Evolutionary conservation across 495 filamentous ascomycete genomes (phyloP), one percentile per base, ranked within the genome.

Genomic region (Tuber melanosporum): DNA sequence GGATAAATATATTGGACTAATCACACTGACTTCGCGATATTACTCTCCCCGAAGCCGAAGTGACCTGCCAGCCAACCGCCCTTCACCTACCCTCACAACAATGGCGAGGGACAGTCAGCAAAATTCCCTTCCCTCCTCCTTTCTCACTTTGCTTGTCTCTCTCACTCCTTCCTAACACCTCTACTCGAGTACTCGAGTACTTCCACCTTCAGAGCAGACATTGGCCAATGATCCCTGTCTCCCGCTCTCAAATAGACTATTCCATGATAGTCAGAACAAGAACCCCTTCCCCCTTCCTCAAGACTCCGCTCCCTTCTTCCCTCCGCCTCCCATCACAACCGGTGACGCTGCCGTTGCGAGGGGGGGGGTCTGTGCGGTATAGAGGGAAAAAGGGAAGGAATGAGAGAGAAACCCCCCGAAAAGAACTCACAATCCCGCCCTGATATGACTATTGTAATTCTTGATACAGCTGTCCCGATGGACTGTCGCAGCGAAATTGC

Each of bases 331-430:
- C 70, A 79, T 80, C 78, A 79, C 73, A 76, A 79, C 76, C 73
- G 76, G 76, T 80, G 78, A 79, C 57, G 57, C 73, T 26, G 57
- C 44, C 62, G 70, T 57, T 73, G 72, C 39, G 76, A 73, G 42
- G 73, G 76, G 52, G 52, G 47, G 73, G 78, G 78, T 76, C 73
- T 76, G 78, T 80, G 77, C 73, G 73, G 43, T 17, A 71, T 36
- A 71, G 47, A 73, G 7, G 43, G 45, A 41, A 45, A 80, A 62
- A 57, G 19, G 26, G 22, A 52, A 73, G 75, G 75, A 75, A 73
- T 69, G 46, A 69, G 76, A 74, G 74, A 75, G 22, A 9, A 76
- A 79, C 49, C 44, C 62, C 52, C 73, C 77, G 57, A 73, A 79
- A 73, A 73, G 78, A 72, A 77, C 43, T 66, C 73, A 74, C n/a